Percentiles rank a stretch among this genome's conserved stretches.
Conservation (phyloP, 352 stramenopile species). For the Peronospora farinosa region DNA sequence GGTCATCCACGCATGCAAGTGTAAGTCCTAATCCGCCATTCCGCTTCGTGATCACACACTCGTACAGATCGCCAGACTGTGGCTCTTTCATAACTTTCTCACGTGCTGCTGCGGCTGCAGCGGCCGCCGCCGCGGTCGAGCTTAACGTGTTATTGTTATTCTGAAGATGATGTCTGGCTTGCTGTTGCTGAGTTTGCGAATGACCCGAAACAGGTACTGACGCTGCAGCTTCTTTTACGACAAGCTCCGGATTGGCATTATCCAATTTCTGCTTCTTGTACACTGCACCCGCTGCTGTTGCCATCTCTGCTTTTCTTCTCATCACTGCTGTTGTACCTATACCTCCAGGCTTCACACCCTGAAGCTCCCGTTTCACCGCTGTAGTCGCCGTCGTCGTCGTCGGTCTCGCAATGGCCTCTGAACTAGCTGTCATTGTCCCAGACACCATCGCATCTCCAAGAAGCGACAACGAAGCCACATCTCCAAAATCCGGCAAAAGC, state of each 20-base stretch:
- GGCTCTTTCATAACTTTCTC: constrained; percentile 83
- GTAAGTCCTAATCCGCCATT: constrained; percentile 71
- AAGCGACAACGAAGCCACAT: constrained; percentile 39
- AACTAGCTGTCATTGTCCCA: constrained; percentile 4
- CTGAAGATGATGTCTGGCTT: constrained; percentile 24
- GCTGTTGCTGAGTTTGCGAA: constrained; percentile 25
- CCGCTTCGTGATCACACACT: constrained; percentile 78
- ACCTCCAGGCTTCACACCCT: constrained; percentile 20
- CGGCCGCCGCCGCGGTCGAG: constrained; percentile 20
- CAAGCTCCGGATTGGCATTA: constrained; percentile 31
- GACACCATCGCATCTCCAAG: constrained; percentile 16
- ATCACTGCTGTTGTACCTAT: constrained; percentile 13
- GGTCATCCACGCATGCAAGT: constrained; percentile 73
- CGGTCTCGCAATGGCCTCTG: constrained; percentile 9
- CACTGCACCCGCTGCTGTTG: constrained; percentile 10
- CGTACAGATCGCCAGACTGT: constrained; percentile 74
- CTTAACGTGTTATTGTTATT: constrained; percentile 22
- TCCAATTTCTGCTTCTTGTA: constrained; percentile 55
- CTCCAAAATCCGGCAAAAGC: constrained; percentile 52
- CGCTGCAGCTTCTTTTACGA: constrained; percentile 12
- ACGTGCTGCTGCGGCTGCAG: constrained; percentile 35
- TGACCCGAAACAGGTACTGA: constrained; percentile 10
- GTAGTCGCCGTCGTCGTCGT: constrained; percentile 24
- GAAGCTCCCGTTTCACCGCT: constrained; percentile 27
- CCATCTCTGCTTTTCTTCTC: constrained; percentile 22